A percentile compares a stretch with the other conserved stretches of the same genome.
These are phyloP conservation scores for Candida parachauliodes DNA, from an alignment of 805 yeast genomes.

Conservation along the genomic window DNA sequence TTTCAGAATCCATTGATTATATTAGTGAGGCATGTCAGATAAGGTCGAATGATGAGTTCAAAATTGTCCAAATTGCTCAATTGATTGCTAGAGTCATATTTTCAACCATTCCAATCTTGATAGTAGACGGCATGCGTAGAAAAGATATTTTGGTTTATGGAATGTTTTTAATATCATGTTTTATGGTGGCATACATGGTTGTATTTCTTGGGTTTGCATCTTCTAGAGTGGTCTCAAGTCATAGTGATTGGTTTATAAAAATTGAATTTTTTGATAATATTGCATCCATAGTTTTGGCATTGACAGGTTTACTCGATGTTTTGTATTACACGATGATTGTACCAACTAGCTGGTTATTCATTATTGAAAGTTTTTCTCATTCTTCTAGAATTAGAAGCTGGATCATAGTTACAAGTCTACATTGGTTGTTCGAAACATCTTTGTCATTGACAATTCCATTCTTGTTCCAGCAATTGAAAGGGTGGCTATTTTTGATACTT, in stretches of 20 bases:
- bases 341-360: slow-evolving; percentile 48
- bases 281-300: slow-evolving; percentile 42
- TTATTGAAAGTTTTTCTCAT: slow-evolving; percentile 46
- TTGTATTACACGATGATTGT: slow-evolving; percentile 45
- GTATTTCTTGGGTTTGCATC: slow-evolving; percentile 7
- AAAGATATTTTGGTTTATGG: slow-evolving; percentile 48
- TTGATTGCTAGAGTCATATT: slow-evolving; percentile 39
- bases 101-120: slow-evolving; percentile 41
- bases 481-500: slow-evolving; percentile 39
- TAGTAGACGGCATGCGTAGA: slow-evolving; percentile 43
- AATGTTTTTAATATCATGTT: slow-evolving; percentile 16
- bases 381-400: slow-evolving; percentile 45
- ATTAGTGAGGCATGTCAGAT: slow-evolving; percentile 50
- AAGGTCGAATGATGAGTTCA: slow-evolving; percentile 16
- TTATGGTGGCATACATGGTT: slow-evolving; percentile 5
- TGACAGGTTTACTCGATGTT: slow-evolving; percentile 43
- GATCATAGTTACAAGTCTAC: slow-evolving; percentile 42
- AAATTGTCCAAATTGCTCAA: slow-evolving; percentile 11
- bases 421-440: slow-evolving; percentile 40
- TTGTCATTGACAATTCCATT: slow-evolving; percentile 41
- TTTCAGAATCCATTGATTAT: slow-evolving; percentile 43
- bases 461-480: slow-evolving; percentile 28
- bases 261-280: slow-evolving; percentile 19
- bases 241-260: slow-evolving; percentile 7
- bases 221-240: slow-evolving; percentile 1